Conservation (phyloP, 148 eudicot genomes). For the Vaccinium myrtillus region DNA sequence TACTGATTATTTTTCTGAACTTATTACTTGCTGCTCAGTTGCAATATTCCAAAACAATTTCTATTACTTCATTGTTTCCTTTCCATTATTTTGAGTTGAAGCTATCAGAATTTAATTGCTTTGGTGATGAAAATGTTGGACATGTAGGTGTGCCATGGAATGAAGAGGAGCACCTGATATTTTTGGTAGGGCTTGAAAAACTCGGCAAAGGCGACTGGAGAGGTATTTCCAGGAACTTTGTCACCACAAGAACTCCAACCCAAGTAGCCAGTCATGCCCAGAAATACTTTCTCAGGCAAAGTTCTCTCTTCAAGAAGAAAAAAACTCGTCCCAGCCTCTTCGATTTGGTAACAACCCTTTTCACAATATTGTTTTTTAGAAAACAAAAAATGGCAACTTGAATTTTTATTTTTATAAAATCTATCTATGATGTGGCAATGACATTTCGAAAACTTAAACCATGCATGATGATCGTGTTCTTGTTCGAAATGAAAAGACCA, state of each 20-base stretch:
- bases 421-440: neutral
- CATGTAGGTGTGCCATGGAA: constrained; percentile 4
- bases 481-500: neutral
- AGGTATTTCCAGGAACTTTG: constrained; percentile 8
- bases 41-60: neutral
- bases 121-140: neutral
- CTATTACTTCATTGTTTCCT: neutral
- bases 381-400: neutral
- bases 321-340: constrained; percentile 1
- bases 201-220: constrained; percentile 9
- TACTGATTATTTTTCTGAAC: neutral
- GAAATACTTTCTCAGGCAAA: neutral
- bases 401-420: too few species aligned
- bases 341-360: neutral
- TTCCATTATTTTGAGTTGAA: neutral
- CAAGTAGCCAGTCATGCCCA: constrained; percentile 18
- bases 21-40: too few species aligned
- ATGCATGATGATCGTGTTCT: neutral
- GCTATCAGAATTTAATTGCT: neutral
- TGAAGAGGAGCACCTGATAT: constrained; percentile 6
- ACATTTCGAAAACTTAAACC: neutral
- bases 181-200: constrained; percentile 7
- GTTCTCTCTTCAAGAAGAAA: neutral
- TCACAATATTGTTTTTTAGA: too few species aligned
- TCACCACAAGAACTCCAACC: constrained; percentile 10